Evolutionary conservation across 1,284 basidiomycete species (phyloP).

Genomic region (Tetrapyrgos nigripes): DNA sequence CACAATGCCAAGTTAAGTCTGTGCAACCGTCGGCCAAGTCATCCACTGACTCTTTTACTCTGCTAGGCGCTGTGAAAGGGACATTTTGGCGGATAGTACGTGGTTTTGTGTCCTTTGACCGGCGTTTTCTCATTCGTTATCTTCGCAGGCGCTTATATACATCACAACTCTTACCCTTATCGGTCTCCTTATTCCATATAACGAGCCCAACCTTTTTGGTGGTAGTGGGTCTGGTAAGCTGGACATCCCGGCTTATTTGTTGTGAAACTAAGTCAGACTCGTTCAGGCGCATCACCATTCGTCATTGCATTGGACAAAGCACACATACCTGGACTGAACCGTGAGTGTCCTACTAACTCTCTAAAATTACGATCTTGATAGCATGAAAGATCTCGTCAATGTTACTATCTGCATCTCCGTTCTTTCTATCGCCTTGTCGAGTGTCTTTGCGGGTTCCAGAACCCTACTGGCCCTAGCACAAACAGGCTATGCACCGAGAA

Average conservation of each 20-base stretch:
- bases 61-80: conserved; percentile 44
- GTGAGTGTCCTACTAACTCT: conserved; percentile 30
- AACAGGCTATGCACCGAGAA: conserved; percentile 68
- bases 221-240: conserved; percentile 38
- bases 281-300: conserved; percentile 60
- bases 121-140: too few species aligned
- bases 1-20: conserved; percentile 53
- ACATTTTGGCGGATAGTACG: conserved; percentile 53
- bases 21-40: background rate
- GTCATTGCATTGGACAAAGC: conserved; percentile 71
- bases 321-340: conserved; percentile 64
- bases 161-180: conserved; percentile 47
- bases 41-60: background rate
- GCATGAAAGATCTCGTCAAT: conserved; percentile 60
- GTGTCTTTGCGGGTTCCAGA: conserved; percentile 70
- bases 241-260: background rate
- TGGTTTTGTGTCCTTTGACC: background rate
- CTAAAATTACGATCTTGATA: background rate
- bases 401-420: conserved; percentile 74
- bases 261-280: too few species aligned
- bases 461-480: conserved; percentile 74
- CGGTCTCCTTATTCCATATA: conserved; percentile 56
- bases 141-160: conserved; percentile 45
- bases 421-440: conserved; percentile 72
- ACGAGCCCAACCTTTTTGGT: conserved; percentile 51